Evolutionary conservation across 2,329 filamentous ascomycete species (phyloP).

Genomic region (Fusarium mundagurra): DNA sequence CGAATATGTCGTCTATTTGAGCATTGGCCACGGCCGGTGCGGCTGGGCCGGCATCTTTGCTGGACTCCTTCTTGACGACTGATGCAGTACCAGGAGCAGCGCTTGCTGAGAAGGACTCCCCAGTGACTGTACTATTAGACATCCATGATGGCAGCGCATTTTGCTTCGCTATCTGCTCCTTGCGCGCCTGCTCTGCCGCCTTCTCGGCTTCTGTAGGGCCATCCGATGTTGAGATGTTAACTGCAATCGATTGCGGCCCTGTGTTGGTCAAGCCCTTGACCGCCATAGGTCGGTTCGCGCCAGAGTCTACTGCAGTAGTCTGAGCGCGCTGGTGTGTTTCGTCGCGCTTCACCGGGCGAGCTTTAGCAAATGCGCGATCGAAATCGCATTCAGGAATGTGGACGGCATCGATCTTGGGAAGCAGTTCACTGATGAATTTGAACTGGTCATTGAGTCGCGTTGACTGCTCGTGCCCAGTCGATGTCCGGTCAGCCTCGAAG

Average conservation of each 20-base stretch:
- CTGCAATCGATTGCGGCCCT: slow-evolving; percentile 74
- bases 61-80: slow-evolving; percentile 52
- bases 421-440: slow-evolving; percentile 78
- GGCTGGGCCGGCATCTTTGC: slow-evolving; percentile 56
- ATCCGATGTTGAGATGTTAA: slow-evolving; percentile 73
- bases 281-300: slow-evolving; percentile 68
- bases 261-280: slow-evolving; percentile 75
- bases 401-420: slow-evolving; percentile 80
- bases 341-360: slow-evolving; percentile 72
- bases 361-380: slow-evolving; percentile 71
- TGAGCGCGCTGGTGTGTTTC: slow-evolving; percentile 71
- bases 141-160: slow-evolving; percentile 79
- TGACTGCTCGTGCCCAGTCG: slow-evolving; percentile 77
- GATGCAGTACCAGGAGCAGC: slow-evolving; percentile 26
- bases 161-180: slow-evolving; percentile 72
- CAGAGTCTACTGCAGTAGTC: slow-evolving; percentile 66
- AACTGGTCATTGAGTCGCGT: slow-evolving; percentile 82
- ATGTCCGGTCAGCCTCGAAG: slow-evolving; percentile 72
- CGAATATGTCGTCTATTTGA: slow-evolving; percentile 74
- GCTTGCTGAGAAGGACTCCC: slow-evolving; percentile 63
- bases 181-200: slow-evolving; percentile 70
- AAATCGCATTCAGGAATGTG: slow-evolving; percentile 80
- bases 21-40: slow-evolving; percentile 61
- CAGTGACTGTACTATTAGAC: slow-evolving; percentile 74
- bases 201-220: slow-evolving; percentile 74